Conservation (phyloP, 371 early-diverging fungal genomes). For the Lichtheimia hyalospora region DNA sequence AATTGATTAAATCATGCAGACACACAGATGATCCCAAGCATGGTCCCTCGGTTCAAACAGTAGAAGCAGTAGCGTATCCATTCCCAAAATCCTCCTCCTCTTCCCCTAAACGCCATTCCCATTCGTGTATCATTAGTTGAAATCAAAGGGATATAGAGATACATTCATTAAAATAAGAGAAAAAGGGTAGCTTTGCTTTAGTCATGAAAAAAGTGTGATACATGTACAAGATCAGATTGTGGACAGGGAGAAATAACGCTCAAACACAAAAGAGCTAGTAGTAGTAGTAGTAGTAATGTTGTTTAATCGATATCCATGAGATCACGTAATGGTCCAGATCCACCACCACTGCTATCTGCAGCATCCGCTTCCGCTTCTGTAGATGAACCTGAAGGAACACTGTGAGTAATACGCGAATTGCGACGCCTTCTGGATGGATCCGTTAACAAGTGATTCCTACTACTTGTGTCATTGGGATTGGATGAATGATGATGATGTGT, state of each 20-base stretch:
- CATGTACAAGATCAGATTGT: neutral
- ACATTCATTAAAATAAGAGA: neutral
- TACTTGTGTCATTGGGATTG: neutral
- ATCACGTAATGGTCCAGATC: conserved; percentile 8
- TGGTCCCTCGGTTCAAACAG: no score
- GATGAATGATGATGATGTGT: neutral
- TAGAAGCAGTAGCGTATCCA: no score
- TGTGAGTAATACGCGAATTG: conserved; percentile 22
- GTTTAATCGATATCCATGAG: conserved; percentile 22
- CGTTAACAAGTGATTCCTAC: neutral
- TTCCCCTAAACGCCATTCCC: no score
- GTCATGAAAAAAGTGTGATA: neutral
- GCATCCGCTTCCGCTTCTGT: conserved; percentile 26
- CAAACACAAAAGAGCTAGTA: neutral
- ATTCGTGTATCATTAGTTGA: no score
- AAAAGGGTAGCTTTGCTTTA: neutral
- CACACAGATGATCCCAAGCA: neutral
- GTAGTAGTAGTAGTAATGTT: no score
- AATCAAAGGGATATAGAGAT: no score
- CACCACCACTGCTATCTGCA: conserved; percentile 9
- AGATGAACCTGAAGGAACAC: conserved; percentile 25
- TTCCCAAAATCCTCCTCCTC: no score
- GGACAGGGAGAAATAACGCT: neutral
- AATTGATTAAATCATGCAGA: conserved; percentile 29
- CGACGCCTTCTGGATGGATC: conserved; percentile 15